These are phyloP conservation scores for Dactylellina drechsleri DNA, from an alignment of 2,329 filamentous ascomycete genomes.

Conservation along the genomic window DNA sequence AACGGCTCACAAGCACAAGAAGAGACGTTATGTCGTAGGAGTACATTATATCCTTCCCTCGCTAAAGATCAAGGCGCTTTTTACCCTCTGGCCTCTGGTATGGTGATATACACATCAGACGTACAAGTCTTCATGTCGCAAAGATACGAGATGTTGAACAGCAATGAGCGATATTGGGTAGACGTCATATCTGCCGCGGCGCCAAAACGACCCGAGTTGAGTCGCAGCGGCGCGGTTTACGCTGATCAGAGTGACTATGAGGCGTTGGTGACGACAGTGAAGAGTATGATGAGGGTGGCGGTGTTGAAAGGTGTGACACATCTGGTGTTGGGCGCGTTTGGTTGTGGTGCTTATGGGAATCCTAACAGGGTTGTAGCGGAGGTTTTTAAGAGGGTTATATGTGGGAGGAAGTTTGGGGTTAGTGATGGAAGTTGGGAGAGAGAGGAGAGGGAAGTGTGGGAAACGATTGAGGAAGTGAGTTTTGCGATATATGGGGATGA, in stretches of 20 bases:
- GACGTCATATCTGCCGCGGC: constrained; percentile 71
- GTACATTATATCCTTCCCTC: constrained; percentile 70
- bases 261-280: constrained; percentile 68
- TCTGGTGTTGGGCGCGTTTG: constrained; percentile 73
- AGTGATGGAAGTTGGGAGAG: constrained; percentile 36
- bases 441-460: constrained; percentile 61
- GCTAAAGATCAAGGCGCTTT: constrained; percentile 66
- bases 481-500: constrained; percentile 69
- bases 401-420: constrained; percentile 57
- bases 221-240: constrained; percentile 62
- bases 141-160: constrained; percentile 62
- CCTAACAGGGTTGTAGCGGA: constrained; percentile 70
- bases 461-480: constrained; percentile 66
- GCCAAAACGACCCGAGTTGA: constrained; percentile 69
- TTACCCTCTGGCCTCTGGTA: constrained; percentile 68
- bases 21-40: constrained; percentile 71
- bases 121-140: constrained; percentile 69
- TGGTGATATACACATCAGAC: constrained; percentile 68
- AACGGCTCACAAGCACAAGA: constrained; percentile 71
- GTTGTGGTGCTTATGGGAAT: constrained; percentile 73
- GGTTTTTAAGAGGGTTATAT: constrained; percentile 66
- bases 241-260: constrained; percentile 66
- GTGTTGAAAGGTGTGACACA: constrained; percentile 64
- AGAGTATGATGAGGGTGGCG: constrained; percentile 68
- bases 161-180: constrained; percentile 69